These are phyloP conservation scores for Tetrahymena elliotti DNA, from an alignment of 73 alveolate genomes.

Conservation along the genomic window DNA sequence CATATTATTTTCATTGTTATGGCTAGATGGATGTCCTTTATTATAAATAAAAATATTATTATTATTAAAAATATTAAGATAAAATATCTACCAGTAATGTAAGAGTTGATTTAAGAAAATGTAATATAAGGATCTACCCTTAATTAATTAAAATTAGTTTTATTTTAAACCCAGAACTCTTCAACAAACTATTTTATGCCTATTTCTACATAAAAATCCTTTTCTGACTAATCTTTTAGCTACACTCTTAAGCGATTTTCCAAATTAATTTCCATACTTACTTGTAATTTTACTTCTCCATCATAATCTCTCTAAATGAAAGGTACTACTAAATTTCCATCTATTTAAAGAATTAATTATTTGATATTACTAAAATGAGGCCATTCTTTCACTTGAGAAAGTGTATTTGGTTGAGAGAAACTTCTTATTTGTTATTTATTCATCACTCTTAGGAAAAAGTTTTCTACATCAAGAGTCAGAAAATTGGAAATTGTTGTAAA, in stretches of 20 bases:
- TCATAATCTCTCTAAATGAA: neutral
- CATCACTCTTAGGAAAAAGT: neutral
- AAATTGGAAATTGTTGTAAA: neutral
- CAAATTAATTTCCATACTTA: neutral
- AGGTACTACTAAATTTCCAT: neutral
- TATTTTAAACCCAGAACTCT: neutral
- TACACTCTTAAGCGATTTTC: neutral
- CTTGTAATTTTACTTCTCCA: neutral
- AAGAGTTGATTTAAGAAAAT: neutral
- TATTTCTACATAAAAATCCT: neutral
- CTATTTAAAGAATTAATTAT: neutral
- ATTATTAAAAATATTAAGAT: neutral
- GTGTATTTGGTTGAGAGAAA: neutral
- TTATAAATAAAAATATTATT: neutral
- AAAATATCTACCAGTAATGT: neutral
- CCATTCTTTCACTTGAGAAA: neutral
- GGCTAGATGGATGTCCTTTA: neutral
- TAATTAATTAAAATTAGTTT: neutral
- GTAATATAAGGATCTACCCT: neutral
- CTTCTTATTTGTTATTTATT: neutral
- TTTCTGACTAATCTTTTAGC: neutral
- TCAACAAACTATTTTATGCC: neutral
- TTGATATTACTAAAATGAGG: neutral
- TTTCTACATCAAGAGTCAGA: neutral
- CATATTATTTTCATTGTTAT: neutral